Percentiles rank a stretch among this genome's conserved stretches.
These are phyloP conservation scores for Suillus clintonianus DNA, from an alignment of 768 basidiomycete genomes.

Conservation along the genomic window DNA sequence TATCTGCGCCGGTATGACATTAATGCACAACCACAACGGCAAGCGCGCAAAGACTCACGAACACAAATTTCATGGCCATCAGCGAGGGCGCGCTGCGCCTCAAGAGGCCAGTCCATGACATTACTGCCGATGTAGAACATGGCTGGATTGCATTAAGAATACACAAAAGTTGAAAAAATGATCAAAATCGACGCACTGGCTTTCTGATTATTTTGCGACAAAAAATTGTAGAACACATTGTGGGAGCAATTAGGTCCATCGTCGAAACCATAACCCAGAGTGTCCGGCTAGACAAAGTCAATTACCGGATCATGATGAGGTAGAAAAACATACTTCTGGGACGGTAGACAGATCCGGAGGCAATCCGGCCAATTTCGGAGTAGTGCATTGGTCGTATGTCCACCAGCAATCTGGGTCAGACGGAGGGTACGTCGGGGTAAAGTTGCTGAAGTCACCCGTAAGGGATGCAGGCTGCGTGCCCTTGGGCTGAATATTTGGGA, in stretches of 20 bases:
- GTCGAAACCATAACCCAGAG: conserved; percentile 63
- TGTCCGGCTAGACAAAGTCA: conserved; percentile 40
- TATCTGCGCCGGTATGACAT: conserved; percentile 19
- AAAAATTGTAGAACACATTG: conserved; percentile 61
- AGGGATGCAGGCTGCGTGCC: conserved; percentile 22
- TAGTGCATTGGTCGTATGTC: conserved; percentile 41
- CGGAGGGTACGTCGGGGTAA: conserved; percentile 34
- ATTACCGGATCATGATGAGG: background rate
- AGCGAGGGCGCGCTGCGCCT: conserved; percentile 51
- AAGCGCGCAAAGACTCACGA: conserved; percentile 43
- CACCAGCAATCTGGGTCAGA: conserved; percentile 54
- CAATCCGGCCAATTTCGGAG: conserved; percentile 47
- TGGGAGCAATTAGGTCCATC: conserved; percentile 69
- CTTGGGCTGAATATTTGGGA: conserved; percentile 53
- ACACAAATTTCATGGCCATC: conserved; percentile 66
- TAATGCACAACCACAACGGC: background rate
- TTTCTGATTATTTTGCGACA: conserved; percentile 54
- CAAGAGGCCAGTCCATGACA: conserved; percentile 54
- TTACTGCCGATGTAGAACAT: conserved; percentile 68
- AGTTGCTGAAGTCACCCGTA: conserved; percentile 32
- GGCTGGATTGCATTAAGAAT: conserved; percentile 33
- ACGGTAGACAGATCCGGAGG: conserved; percentile 44
- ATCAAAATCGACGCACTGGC: conserved; percentile 45
- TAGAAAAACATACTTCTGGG: conserved; percentile 42
- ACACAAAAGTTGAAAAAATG: background rate